Evolutionary conservation across 2,329 filamentous ascomycete genomes (phyloP), one percentile per base, ranked within the genome.

Genomic region (Pyrenochaeta sp.): DNA sequence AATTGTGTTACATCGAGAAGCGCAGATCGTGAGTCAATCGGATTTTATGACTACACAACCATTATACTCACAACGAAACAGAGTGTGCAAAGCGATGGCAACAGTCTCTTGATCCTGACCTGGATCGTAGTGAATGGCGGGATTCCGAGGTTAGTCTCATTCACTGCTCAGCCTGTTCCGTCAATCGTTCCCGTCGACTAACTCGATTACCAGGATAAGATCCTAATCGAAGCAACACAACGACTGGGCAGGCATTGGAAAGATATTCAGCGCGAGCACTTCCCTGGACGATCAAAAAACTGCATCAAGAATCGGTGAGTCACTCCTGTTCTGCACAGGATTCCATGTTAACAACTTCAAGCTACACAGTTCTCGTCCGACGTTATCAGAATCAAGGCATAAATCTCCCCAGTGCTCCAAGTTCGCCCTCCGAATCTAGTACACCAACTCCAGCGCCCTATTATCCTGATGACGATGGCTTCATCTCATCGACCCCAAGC

Each of bases 41-140:
- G 7, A 57, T 40, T 50, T 43, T 15, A 39, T 15, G 8, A 12
- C n/a, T 36, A 1, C 12, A 9, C 22, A 15, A 28, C n/a, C 13
- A 42, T 25, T 13, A 22, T 34, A 48, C 28, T 44, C 2, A 44
- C 25, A n/a, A 24, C 60, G 61, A 6, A 60, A n/a, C 36, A 81
- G 79, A 82, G 68, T 82, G 80, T 59, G 78, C 80, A n/a, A 82
- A 82, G 60, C 71, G 80, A 43, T 82, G 80, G 80, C 78, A 80
- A 44, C 78, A 80, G 28, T 78, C 75, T 8, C 74, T 82, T 1
- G 78, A 81, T 58, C 80, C 80, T 3, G 71, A 74, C 22, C 66
- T 82, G 49, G 72, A 79, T 55, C 76, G 73, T 34, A 78, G 73
- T 46, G 74, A 77, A 54, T 79, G 78, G 77, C 68, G 65, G 9